These are phyloP conservation scores for Fraxinus nigra DNA, from an alignment of 305 asterid genomes.

Conservation along the genomic window DNA sequence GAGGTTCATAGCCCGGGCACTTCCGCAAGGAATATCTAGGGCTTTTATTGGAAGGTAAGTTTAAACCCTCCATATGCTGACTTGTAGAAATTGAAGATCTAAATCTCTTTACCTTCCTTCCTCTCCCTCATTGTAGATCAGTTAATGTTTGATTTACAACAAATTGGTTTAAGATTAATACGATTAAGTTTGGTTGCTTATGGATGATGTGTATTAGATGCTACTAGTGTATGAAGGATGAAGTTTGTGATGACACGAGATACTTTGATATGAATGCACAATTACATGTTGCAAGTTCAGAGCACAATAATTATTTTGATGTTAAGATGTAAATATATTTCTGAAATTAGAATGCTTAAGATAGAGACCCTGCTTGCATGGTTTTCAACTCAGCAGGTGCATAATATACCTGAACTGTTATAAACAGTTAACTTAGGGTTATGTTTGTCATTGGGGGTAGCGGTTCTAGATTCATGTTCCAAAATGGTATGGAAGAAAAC, in stretches of 20 bases:
- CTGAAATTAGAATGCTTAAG: slow-evolving; percentile 6
- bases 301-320: slow-evolving; percentile 5
- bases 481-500: background rate
- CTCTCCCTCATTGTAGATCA: background rate
- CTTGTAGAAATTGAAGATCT: slow-evolving; percentile 1
- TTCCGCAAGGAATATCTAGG: slow-evolving; percentile 84
- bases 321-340: background rate
- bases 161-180: background rate
- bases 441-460: background rate
- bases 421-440: background rate
- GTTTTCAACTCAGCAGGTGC: slow-evolving; percentile 8
- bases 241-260: slow-evolving; percentile 3
- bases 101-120: background rate
- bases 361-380: background rate
- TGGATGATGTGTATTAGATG: background rate
- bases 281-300: background rate
- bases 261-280: background rate
- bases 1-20: slow-evolving; percentile 77
- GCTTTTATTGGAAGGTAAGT: slow-evolving; percentile 86
- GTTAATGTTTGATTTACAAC: background rate
- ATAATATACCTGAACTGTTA: background rate
- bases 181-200: slow-evolving; percentile 3
- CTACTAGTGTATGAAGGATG: slow-evolving; percentile 6
- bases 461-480: background rate
- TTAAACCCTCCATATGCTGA: background rate